Base-by-base conservation (phyloP, 2,329 filamentous ascomycete genomes). In the Sporothrix pallida region DNA sequence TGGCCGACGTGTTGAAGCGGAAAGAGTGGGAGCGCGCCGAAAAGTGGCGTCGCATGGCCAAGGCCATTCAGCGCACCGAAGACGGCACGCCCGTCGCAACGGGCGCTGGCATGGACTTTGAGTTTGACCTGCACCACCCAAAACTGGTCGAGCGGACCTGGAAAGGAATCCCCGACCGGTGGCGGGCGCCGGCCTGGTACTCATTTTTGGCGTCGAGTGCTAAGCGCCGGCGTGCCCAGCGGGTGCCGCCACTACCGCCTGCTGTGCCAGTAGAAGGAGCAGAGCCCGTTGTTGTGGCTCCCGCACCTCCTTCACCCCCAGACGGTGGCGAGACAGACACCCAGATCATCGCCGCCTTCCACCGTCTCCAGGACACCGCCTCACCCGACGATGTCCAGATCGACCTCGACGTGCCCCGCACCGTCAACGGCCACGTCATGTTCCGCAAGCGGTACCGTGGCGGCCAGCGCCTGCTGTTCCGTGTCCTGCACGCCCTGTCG, bases 141-240 rank as follows among this genome's bases (percentile, higher is more conserved):
- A 95, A 98, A 81, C 85, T 99, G 60, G 91, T 97, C 74, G 92
- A 95, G 77, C 89, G 96, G 73, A 97, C 94, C 0, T 99, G 96
- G 96, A 99, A 99, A 81, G 96, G 96, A 44, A 97, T 99, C 76
- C 96, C 96, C 0, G 96, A 99, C 82, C 90, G 94, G 76, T 99
- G 96, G 96, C 92, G 96, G 70, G 89, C 92, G 46, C 92, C 93
- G 1, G 96, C 95, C 1, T 99, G 96, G 96, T 95, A 95, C 83
- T 94, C 94, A 3, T 99, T 99, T 80, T 87, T 99, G 42, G 88
- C 90, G 7, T 85, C 92, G 9, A 95, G 93, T 76, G 94, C 94
- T 48, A 90, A 88, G n/a, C 60, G 58, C 17, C 71, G 72, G 3
- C 71, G 74, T 6, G 42, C 37, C 7, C 70, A 72, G 50, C 72